A percentile compares a stretch with the other conserved stretches of the same genome.
Evolutionary conservation across 371 early-diverging fungal species (phyloP).

Genomic region (Syncephalastrum contaminatum): DNA sequence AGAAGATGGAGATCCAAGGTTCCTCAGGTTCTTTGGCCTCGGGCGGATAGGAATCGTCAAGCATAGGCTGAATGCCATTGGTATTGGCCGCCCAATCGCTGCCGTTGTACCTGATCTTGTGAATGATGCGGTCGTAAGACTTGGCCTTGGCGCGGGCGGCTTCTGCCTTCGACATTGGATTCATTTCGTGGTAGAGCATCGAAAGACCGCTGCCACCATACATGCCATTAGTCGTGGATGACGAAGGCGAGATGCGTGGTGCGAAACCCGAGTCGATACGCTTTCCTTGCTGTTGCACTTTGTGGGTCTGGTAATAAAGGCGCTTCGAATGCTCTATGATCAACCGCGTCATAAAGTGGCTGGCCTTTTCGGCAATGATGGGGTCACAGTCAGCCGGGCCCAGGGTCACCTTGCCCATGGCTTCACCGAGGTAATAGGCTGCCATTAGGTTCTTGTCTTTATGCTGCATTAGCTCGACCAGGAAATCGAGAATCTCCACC

Average conservation of each 20-base stretch:
- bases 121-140: constrained; percentile 31
- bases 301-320: constrained; percentile 11
- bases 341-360: constrained; percentile 44
- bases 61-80: constrained; percentile 26
- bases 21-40: constrained; percentile 30
- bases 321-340: constrained; percentile 45
- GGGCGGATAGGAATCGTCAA: constrained; percentile 31
- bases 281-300: constrained; percentile 7
- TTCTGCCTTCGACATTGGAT: constrained; percentile 30
- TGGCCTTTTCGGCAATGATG: constrained; percentile 42
- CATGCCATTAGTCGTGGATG: constrained; percentile 6
- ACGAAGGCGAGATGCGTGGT: constrained; percentile 7
- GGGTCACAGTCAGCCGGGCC: constrained; percentile 44
- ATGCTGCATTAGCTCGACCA: constrained; percentile 40
- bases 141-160: constrained; percentile 40
- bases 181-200: constrained; percentile 11
- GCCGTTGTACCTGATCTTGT: constrained; percentile 14
- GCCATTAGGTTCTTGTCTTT: constrained; percentile 40
- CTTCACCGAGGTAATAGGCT: constrained; percentile 44
- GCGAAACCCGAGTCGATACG: constrained; percentile 31
- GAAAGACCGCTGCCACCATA: too few species aligned
- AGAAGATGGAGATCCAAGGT: constrained; percentile 44
- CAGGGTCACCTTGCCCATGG: constrained; percentile 45
- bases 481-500: constrained; percentile 41
- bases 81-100: constrained; percentile 33